Evolutionary conservation across 2,329 filamentous ascomycete genomes (phyloP), one percentile per base, ranked within the genome.

Genomic region (Pyricularia sp.): DNA sequence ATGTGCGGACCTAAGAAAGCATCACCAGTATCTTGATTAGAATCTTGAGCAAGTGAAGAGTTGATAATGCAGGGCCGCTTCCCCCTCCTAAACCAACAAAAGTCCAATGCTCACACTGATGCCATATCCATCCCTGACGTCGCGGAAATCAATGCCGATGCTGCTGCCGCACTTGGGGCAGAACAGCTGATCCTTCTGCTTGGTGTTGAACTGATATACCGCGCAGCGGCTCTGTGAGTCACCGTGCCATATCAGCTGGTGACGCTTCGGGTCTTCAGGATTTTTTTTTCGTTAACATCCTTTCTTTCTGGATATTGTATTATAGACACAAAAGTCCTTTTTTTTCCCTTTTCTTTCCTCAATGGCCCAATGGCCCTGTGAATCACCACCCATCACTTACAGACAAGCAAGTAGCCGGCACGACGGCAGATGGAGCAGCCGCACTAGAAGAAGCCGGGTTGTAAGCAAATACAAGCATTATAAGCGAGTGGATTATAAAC

Each of bases 391-490:
- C 10, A 33, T 25, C 17, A 76, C 78, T 70, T 73, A 82, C 81
- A 84, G 63, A 85, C 78, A 31, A 86, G 77, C 28, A 86, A 76
- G 70, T 85, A 85, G 0, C 84, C 85, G 50, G 81, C 79, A n/a
- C 82, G 79, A 0, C 76, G 74, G 73, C 84, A 86, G 69, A 82
- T 82, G 50, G 84, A 86, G 75, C 85, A 87, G 73, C 82, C 84
- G 78, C 85, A 87, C 25, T 80, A 33, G 25, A 17, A 20, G 33
- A 20, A 20, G 36, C 17, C 17, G 31, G 9, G 6, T 42, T 20
- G 36, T 42, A 42, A 42, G 36, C 36, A 42, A 42, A 42, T 42
- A 42, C 20, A 42, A 42, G 31, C 31, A 33, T n/a, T 30, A 33
- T 42, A 42, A 42, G 36, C 17, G 36, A 42, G 36, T 42, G 36